Conservation (phyloP, 495 filamentous ascomycete genomes). For the Annulohypoxylon bovei region DNA sequence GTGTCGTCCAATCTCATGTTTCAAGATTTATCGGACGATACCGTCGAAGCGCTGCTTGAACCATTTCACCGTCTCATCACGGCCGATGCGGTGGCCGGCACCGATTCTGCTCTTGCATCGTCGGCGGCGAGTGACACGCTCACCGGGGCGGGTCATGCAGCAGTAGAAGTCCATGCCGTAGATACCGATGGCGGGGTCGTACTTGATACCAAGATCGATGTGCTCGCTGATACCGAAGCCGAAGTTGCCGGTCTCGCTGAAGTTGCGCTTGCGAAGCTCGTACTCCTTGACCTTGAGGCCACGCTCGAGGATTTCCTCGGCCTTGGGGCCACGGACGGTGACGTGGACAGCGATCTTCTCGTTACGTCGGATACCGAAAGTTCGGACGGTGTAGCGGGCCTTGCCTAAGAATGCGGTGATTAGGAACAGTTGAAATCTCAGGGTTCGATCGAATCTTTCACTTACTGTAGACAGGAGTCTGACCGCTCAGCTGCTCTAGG, state of each 20-base stretch:
- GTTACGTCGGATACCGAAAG: constrained; percentile 99
- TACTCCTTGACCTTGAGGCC: constrained; percentile 99
- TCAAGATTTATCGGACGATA: constrained; percentile 82
- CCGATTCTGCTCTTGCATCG: constrained; percentile 88
- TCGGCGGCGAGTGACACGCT: constrained; percentile 94
- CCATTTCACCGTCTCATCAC: constrained; percentile 95
- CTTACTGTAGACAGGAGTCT: constrained; percentile 99
- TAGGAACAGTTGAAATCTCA: constrained; percentile 10
- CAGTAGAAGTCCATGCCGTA: constrained; percentile 99
- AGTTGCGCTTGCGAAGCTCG: constrained; percentile 98
- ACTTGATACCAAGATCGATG: constrained; percentile 99
- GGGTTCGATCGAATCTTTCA: constrained; percentile 8
- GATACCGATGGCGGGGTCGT: constrained; percentile 98
- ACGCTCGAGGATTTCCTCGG: constrained; percentile 99
- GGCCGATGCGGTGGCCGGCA: constrained; percentile 88
- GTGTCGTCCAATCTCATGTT: constrained; percentile 20
- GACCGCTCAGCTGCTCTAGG: constrained; percentile 98
- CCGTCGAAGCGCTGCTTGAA: constrained; percentile 99
- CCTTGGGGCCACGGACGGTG: constrained; percentile 99
- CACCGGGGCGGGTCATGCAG: constrained; percentile 99
- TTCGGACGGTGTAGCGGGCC: constrained; percentile 99
- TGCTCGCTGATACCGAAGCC: constrained; percentile 99
- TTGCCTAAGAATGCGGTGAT: constrained; percentile 72
- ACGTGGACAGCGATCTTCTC: constrained; percentile 99
- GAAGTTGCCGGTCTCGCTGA: constrained; percentile 99